Percentiles rank a stretch among this genome's conserved stretches.
Evolutionary conservation across 1,139 yeast genomes (phyloP).

Genomic region (Candida sanyaensis): DNA sequence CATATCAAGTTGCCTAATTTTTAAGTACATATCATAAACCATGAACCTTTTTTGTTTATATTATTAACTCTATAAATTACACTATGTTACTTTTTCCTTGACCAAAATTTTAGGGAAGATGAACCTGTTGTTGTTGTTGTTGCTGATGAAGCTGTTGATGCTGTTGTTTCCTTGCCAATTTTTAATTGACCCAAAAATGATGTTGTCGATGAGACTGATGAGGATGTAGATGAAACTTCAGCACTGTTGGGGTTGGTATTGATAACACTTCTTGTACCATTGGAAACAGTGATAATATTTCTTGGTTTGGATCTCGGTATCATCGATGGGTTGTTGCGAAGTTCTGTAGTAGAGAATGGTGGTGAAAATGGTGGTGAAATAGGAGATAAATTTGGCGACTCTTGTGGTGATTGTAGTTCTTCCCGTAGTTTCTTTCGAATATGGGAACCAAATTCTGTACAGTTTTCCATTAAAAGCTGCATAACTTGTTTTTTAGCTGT

Average conservation of each 20-base stretch:
- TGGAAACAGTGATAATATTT: slow-evolving; percentile 2
- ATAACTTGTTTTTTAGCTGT: slow-evolving; percentile 1
- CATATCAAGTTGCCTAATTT: too few relatives aligned
- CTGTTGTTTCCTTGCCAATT: slow-evolving; percentile 5
- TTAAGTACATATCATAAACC: neutral
- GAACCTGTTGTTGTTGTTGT: slow-evolving; percentile 11
- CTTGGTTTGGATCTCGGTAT: slow-evolving; percentile 1
- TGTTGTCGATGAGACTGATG: slow-evolving; percentile 19
- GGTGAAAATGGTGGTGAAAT: slow-evolving; percentile 6
- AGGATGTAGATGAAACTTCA: slow-evolving; percentile 6
- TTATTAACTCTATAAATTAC: neutral
- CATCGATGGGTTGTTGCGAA: slow-evolving; percentile 2
- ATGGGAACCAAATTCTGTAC: neutral
- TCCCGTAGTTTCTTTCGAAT: neutral
- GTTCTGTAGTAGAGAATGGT: slow-evolving; percentile 11
- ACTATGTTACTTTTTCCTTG: slow-evolving; percentile 9
- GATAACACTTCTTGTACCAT: neutral
- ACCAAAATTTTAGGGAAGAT: slow-evolving; percentile 15
- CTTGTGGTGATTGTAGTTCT: neutral
- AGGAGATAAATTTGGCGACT: slow-evolving; percentile 2
- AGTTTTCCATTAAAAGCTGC: slow-evolving; percentile 1
- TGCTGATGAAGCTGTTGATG: neutral
- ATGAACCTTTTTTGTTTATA: neutral
- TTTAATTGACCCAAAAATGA: slow-evolving; percentile 33
- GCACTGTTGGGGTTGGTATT: slow-evolving; percentile 3